Base-by-base conservation (phyloP, 2,329 filamentous ascomycete species). In the Fusarium vanettenii region DNA sequence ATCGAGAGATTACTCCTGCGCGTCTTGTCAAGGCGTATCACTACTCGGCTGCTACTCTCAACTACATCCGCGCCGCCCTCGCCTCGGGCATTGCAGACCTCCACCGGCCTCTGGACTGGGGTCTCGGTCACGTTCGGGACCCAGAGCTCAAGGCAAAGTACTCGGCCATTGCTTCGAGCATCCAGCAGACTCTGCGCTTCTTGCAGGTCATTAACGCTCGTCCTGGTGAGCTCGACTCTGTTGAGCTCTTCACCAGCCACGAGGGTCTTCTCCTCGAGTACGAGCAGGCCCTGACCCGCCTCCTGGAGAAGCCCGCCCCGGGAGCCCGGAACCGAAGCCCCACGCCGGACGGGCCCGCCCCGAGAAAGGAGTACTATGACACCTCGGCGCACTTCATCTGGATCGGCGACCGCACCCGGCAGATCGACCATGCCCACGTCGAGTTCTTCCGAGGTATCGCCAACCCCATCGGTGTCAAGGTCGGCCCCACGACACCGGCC, bases 351-450 rank as follows among this genome's bases (percentile, higher is more conserved):
- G 70, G 79, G n/a, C 73, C 78, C 6, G 73, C 78, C 48, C 78
- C 83, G 39, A 71, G 61, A 18, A 90, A 90, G 79, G 91, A 92
- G 79, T 97, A 94, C 89, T 98, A 97, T 86, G 93, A 98, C 84
- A 98, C 96, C 0, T 97, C 95, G 6, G 94, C 95, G 0, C 97
- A 99, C 82, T 98, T 99, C 86, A 89, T 99, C 82, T 99, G 97
- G 97, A 97, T 99, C 78, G 97, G 97, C 64, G 97, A 99, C 84
- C 94, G 97, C 75, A 99, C 97, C 2, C 91, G 97, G 56, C 96
- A 98, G 84, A 91, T 98, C 55, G 93, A 97, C 81, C 94, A 96
- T 78, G 96, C 93, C 0, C 97, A 99, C 83, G 93, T 99, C 72
- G 97, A 99, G 85, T 99, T 97, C 88, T 97, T 98, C 89, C 93